Percentiles rank a stretch among this genome's conserved stretches.
Conservation (phyloP, 1,284 basidiomycete genomes). For the Cryptococcus wingfieldii region DNA sequence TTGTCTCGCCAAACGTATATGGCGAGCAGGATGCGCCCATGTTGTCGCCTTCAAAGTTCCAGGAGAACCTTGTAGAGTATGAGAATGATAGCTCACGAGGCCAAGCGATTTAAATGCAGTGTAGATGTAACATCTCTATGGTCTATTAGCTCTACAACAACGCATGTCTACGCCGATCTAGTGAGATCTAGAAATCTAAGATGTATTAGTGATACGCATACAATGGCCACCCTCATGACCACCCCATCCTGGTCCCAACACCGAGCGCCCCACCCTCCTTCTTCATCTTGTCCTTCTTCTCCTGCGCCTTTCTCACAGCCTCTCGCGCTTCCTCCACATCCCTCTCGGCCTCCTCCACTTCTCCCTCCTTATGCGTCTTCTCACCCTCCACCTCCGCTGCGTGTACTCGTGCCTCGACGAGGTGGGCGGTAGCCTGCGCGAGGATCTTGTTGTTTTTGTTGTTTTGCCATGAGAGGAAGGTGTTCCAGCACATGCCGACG, state of each 20-base stretch:
- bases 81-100: neutral
- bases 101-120: neutral
- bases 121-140: neutral
- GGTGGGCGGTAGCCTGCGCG: slow-evolving; percentile 13
- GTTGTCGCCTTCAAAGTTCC: neutral
- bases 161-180: neutral
- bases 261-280: slow-evolving; percentile 34
- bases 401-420: slow-evolving; percentile 23
- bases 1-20: neutral
- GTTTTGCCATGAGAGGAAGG: slow-evolving; percentile 38
- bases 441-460: slow-evolving; percentile 36
- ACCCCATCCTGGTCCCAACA: slow-evolving; percentile 36
- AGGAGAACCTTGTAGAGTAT: neutral
- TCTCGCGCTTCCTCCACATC: slow-evolving; percentile 17
- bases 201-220: neutral
- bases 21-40: neutral
- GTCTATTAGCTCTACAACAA: neutral
- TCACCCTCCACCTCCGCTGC: slow-evolving; percentile 1
- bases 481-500: slow-evolving; percentile 76
- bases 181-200: neutral
- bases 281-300: slow-evolving; percentile 19
- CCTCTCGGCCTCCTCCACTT: slow-evolving; percentile 2
- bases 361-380: slow-evolving; percentile 1
- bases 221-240: slow-evolving; percentile 15
- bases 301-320: slow-evolving; percentile 19